Percentiles rank a stretch among this genome's conserved stretches.
These are phyloP conservation scores for Phanerochaete carnosa DNA, from an alignment of 768 basidiomycete species.

Conservation along the genomic window DNA sequence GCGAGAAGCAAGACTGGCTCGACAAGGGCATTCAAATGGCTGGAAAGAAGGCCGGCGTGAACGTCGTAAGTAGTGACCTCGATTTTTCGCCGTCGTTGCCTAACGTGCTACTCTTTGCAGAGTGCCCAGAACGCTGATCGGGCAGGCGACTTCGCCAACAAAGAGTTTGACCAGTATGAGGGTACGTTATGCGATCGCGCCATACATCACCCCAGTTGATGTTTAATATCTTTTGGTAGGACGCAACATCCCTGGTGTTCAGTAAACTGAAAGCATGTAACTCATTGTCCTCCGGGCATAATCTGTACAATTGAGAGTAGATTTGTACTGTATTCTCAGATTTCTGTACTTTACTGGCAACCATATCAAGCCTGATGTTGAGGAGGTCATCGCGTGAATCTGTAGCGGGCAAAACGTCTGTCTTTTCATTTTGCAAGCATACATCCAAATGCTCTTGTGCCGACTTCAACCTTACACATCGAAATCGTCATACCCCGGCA, in stretches of 20 bases:
- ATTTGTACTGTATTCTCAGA: too few species aligned
- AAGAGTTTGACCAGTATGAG: conserved; percentile 17
- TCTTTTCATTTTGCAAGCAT: too few species aligned
- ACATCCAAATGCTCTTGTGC: too few species aligned
- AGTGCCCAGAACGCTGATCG: conserved; percentile 24
- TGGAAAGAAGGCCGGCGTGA: conserved; percentile 23
- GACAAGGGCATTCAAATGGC: conserved; percentile 22
- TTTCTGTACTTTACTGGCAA: too few species aligned
- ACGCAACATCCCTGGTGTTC: conserved; percentile 21
- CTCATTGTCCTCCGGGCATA: background rate
- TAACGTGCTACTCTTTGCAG: conserved; percentile 4
- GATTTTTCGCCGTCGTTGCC: background rate
- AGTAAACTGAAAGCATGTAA: conserved; percentile 6
- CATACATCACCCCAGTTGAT: background rate
- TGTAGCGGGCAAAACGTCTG: too few species aligned
- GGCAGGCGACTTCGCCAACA: conserved; percentile 24
- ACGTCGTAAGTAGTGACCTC: conserved; percentile 16
- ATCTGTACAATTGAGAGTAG: background rate
- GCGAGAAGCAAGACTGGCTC: conserved; percentile 23
- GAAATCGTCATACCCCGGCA: conserved; percentile 25
- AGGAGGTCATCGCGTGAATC: too few species aligned
- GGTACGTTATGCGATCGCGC: conserved; percentile 12
- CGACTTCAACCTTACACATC: background rate
- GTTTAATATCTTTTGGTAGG: conserved; percentile 8
- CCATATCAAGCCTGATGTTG: too few species aligned